These are phyloP conservation scores for Musa acuminata DNA, from an alignment of 176 grass and related monocot species.

Conservation along the genomic window DNA sequence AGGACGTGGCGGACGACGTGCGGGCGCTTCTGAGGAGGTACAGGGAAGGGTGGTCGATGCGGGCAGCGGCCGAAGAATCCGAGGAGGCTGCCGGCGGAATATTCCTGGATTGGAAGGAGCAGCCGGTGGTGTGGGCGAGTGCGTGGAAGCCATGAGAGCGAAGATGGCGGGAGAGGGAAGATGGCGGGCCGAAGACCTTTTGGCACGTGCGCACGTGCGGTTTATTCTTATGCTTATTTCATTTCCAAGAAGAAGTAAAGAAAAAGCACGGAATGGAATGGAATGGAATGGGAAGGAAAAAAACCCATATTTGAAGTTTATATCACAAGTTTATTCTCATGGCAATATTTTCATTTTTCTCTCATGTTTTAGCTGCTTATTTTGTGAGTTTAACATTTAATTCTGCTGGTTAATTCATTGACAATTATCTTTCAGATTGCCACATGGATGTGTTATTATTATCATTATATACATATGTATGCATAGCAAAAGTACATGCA, in stretches of 20 bases:
- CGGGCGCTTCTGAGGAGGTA: slow-evolving; percentile 3
- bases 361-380: background rate
- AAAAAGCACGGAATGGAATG: background rate
- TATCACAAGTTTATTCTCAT: background rate
- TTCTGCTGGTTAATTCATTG: background rate
- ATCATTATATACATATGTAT: too few relatives aligned
- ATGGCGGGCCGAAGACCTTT: background rate
- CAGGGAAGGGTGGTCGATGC: slow-evolving; percentile 40
- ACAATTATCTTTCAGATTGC: background rate
- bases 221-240: too few relatives aligned
- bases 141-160: slow-evolving; percentile 58
- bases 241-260: background rate
- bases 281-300: background rate
- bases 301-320: background rate
- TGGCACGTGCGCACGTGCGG: background rate
- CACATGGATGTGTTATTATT: background rate
- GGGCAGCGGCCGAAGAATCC: slow-evolving; percentile 23
- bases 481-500: too few relatives aligned
- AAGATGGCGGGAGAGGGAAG: background rate
- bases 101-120: slow-evolving; percentile 92
- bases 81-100: slow-evolving; percentile 30
- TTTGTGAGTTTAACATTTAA: background rate
- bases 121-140: slow-evolving; percentile 91
- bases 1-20: slow-evolving; percentile 31
- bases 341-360: background rate